A percentile compares a stretch with the other conserved stretches of the same genome.
phyloP scores from a whole-genome alignment of 2,329 filamentous ascomycete species.

The Diaporthe amygdali region DNA sequence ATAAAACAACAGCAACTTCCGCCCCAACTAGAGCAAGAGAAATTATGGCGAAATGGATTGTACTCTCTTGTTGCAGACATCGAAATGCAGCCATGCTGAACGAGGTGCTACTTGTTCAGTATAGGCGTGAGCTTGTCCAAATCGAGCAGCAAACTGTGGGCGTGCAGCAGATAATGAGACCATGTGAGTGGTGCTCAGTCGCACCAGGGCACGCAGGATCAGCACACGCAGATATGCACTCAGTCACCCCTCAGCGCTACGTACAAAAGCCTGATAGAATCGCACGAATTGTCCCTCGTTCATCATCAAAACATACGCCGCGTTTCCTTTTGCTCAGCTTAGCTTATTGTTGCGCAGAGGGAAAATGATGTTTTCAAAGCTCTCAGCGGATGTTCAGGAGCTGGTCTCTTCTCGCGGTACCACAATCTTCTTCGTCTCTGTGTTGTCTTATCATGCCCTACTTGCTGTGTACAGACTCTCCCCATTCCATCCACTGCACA shows the following conservation, averaged over 20 bases:
- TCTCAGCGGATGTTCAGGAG: neutral
- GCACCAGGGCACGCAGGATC: neutral
- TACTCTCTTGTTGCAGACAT: neutral
- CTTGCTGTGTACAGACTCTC: slow-evolving; percentile 43
- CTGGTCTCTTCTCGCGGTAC: neutral
- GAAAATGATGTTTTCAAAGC: neutral
- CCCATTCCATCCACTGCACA: slow-evolving; percentile 42
- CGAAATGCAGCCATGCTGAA: neutral
- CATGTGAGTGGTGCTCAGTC: neutral
- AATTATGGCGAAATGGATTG: neutral
- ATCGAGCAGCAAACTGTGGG: neutral
- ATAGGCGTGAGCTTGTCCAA: neutral
- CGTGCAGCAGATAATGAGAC: neutral
- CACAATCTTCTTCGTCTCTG: neutral
- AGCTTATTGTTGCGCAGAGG: neutral
- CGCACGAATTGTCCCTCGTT: neutral
- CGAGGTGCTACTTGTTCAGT: neutral
- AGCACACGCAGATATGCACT: neutral
- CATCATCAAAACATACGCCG: neutral
- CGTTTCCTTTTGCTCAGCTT: neutral
- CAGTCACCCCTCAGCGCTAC: neutral
- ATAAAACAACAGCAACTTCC: neutral
- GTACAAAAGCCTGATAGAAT: neutral
- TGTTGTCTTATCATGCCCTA: slow-evolving; percentile 22
- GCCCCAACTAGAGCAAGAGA: neutral